Evolutionary conservation across 2,329 filamentous ascomycete species (phyloP), one percentile per base, ranked within the genome.

Genomic region (Fusarium miscanthi): DNA sequence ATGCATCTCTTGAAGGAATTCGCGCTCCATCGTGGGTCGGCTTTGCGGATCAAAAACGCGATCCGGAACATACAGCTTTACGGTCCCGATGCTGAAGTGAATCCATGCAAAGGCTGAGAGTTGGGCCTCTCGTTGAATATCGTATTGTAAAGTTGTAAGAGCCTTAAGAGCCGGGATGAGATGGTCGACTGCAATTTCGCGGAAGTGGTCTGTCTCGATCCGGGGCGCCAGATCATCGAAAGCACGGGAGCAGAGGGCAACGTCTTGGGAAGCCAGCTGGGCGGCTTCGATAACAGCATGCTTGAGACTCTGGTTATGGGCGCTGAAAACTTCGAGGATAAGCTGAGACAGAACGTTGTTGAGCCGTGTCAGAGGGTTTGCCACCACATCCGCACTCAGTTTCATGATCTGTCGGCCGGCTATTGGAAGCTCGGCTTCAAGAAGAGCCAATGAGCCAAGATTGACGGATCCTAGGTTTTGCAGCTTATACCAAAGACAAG

Each of bases 31-130:
- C 57, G 88, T 85, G 9, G 89, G 88, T 57, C 88, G 85, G 64
- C 91, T 84, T 66, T 91, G 88, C 3, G 96, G 96, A 80, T 99
- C 96, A 76, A 95, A 96, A 7, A 93, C 88, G 73, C 92, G 91
- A 80, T 97, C 92, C 0, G 97, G 95, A 5, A 98, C 90, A 78
- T 95, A 98, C 5, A 98, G 86, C 69, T 89, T 88, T 52, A 98
- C 85, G 42, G 92, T 89, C 21, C 91, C 91, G 25, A 95, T 82
- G 4, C 93, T 92, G 67, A 97, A 90, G 56, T 92, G 87, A 33
- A 94, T 86, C 90, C 95, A 96, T 9, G 93, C 91, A 27, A 92
- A 82, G 10, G 83, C 82, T 9, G 81, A 83, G 48, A 81, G 76
- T 35, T 82, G 79, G 9, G 79, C 74, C 25, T 77, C 72, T 8